A percentile compares a stretch with the other conserved stretches of the same genome.
Evolutionary conservation across 2,329 filamentous ascomycete species (phyloP).

Genomic region (Monosporascus cannonballus): DNA sequence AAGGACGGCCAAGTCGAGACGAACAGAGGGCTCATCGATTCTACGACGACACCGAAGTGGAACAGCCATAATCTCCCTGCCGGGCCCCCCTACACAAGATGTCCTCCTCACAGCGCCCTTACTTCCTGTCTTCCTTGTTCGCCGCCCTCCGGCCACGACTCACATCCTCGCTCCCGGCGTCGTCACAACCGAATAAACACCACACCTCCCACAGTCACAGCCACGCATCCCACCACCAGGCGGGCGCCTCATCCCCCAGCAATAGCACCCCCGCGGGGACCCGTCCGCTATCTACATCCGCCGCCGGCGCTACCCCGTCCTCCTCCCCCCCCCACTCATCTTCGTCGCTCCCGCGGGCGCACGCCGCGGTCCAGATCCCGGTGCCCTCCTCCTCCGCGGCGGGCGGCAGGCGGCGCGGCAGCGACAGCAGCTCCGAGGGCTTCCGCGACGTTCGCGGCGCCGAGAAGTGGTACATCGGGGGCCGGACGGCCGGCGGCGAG

Average conservation of each 20-base stretch:
- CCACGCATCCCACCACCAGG: neutral
- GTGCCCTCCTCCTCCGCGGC: neutral
- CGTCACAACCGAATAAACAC: slow-evolving; percentile 25
- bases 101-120: slow-evolving; percentile 28
- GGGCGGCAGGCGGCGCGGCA: slow-evolving; percentile 53
- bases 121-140: slow-evolving; percentile 29
- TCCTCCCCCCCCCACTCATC: neutral
- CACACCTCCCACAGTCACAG: slow-evolving; percentile 5
- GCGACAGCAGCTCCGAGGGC: slow-evolving; percentile 69
- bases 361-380: slow-evolving; percentile 17
- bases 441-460: slow-evolving; percentile 66
- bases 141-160: slow-evolving; percentile 25
- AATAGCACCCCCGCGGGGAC: slow-evolving; percentile 6
- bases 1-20: no score
- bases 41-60: no score
- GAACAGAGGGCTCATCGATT: no score
- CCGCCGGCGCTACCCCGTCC: neutral
- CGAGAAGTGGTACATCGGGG: slow-evolving; percentile 80
- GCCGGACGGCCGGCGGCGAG: slow-evolving; percentile 68
- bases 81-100: slow-evolving; percentile 5
- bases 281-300: slow-evolving; percentile 17
- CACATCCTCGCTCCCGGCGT: slow-evolving; percentile 19
- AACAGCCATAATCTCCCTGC: no score
- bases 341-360: slow-evolving; percentile 7
- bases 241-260: neutral